A percentile compares a stretch with the other conserved stretches of the same genome.
Evolutionary conservation across 371 early-diverging fungal genomes (phyloP).

Genomic region (Dichotomocladium elegans): DNA sequence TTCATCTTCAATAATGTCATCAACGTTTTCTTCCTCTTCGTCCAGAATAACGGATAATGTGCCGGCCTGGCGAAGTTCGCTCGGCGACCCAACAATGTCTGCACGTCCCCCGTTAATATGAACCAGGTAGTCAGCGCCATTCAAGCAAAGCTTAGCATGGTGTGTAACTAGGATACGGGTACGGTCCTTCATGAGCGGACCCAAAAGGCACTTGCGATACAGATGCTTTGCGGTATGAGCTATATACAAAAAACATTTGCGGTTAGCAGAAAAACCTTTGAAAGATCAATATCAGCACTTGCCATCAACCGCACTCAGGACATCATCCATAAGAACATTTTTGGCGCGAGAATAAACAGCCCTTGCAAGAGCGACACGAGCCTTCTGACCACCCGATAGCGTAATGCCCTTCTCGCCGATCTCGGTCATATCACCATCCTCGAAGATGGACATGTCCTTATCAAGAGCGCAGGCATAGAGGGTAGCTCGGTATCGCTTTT

Average conservation of each 20-base stretch:
- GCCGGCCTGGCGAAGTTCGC: slow-evolving; percentile 43
- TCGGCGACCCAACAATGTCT: slow-evolving; percentile 33
- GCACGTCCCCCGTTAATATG: slow-evolving; percentile 58
- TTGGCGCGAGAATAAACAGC: slow-evolving; percentile 79
- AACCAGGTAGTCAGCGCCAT: slow-evolving; percentile 61
- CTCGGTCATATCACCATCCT: slow-evolving; percentile 88
- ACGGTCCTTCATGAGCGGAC: slow-evolving; percentile 67
- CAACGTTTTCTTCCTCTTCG: slow-evolving; percentile 36
- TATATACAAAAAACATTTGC: neutral
- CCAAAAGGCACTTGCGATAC: slow-evolving; percentile 64
- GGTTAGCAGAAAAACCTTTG: neutral
- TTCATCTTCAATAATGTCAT: slow-evolving; percentile 18
- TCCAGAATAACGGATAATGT: slow-evolving; percentile 30
- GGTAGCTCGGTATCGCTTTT: slow-evolving; percentile 49
- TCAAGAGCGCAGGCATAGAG: slow-evolving; percentile 58
- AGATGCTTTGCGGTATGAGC: slow-evolving; percentile 88
- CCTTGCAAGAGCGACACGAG: slow-evolving; percentile 78
- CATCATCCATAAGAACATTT: slow-evolving; percentile 79
- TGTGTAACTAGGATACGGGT: slow-evolving; percentile 89
- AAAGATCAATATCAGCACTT: slow-evolving; percentile 3
- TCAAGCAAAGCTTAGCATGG: slow-evolving; percentile 75
- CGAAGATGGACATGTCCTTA: slow-evolving; percentile 55
- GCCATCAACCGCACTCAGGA: slow-evolving; percentile 76
- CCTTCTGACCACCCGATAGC: slow-evolving; percentile 75
- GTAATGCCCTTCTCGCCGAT: slow-evolving; percentile 88